Conservation (phyloP, 805 yeast species). For the Candida berthetii region DNA sequence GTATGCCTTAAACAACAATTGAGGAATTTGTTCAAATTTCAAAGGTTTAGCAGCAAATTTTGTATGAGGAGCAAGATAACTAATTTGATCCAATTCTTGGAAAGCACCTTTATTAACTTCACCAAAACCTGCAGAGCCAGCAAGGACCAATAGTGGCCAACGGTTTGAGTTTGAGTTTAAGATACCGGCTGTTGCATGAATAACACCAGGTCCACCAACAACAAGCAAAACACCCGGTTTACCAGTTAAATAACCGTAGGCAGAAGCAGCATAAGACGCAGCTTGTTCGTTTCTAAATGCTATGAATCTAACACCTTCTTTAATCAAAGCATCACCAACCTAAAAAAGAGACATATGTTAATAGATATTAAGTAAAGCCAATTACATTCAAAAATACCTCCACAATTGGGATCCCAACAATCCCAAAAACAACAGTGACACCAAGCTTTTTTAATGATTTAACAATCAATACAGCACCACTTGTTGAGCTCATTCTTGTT, state of each 20-base stretch:
- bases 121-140: slow-evolving; percentile 50
- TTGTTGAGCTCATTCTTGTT: background rate
- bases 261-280: slow-evolving; percentile 72
- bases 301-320: slow-evolving; percentile 47
- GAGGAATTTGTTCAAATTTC: slow-evolving; percentile 26
- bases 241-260: slow-evolving; percentile 60
- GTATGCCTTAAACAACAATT: slow-evolving; percentile 39
- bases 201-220: slow-evolving; percentile 73
- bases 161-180: slow-evolving; percentile 56
- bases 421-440: slow-evolving; percentile 55
- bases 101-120: slow-evolving; percentile 56
- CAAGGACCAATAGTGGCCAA: slow-evolving; percentile 61
- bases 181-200: slow-evolving; percentile 63
- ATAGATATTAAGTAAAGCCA: background rate
- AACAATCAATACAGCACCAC: slow-evolving; percentile 46
- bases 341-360: slow-evolving; percentile 1
- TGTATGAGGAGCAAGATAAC: slow-evolving; percentile 38
- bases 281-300: slow-evolving; percentile 67
- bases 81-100: slow-evolving; percentile 65
- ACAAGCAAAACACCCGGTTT: slow-evolving; percentile 62
- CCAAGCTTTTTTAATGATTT: slow-evolving; percentile 39
- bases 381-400: slow-evolving; percentile 30
- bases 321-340: slow-evolving; percentile 54
- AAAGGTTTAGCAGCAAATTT: slow-evolving; percentile 46
- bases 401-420: slow-evolving; percentile 73